Conservation (phyloP, 768 basidiomycete species). For the Amanita polypyramis region DNA sequence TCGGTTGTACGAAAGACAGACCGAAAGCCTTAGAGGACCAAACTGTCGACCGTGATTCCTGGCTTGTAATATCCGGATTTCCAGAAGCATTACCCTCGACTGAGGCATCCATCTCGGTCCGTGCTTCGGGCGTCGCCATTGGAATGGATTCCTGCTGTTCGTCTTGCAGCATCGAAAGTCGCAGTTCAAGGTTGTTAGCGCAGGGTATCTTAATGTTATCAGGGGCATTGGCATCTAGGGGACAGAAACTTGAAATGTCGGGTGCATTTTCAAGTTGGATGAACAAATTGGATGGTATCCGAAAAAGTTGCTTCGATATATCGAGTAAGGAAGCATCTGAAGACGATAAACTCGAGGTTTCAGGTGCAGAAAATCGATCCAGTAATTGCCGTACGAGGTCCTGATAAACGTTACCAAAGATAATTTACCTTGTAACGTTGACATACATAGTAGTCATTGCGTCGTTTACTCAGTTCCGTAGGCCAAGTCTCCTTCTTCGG, state of each 20-base stretch:
- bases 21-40: constrained; percentile 34
- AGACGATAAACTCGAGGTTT: constrained; percentile 27
- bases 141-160: constrained; percentile 12
- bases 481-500: constrained; percentile 47
- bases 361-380: constrained; percentile 35
- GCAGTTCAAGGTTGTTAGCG: constrained; percentile 42
- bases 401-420: constrained; percentile 24
- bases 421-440: background rate
- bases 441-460: constrained; percentile 66
- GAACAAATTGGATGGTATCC: constrained; percentile 42
- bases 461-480: constrained; percentile 44
- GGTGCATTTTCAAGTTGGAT: constrained; percentile 41
- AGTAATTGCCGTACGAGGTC: constrained; percentile 60
- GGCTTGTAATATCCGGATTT: background rate
- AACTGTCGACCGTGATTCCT: constrained; percentile 21
- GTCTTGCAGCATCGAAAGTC: constrained; percentile 35
- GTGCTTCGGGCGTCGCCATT: constrained; percentile 26
- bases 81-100: background rate
- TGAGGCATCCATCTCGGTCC: constrained; percentile 15
- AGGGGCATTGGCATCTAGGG: constrained; percentile 37
- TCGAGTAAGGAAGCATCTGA: constrained; percentile 39
- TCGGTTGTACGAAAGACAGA: constrained; percentile 40
- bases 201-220: constrained; percentile 37
- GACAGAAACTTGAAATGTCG: constrained; percentile 32
- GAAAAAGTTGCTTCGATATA: constrained; percentile 45